phyloP scores from a whole-genome alignment of 805 yeast species.

The Yarrowia sp. region DNA sequence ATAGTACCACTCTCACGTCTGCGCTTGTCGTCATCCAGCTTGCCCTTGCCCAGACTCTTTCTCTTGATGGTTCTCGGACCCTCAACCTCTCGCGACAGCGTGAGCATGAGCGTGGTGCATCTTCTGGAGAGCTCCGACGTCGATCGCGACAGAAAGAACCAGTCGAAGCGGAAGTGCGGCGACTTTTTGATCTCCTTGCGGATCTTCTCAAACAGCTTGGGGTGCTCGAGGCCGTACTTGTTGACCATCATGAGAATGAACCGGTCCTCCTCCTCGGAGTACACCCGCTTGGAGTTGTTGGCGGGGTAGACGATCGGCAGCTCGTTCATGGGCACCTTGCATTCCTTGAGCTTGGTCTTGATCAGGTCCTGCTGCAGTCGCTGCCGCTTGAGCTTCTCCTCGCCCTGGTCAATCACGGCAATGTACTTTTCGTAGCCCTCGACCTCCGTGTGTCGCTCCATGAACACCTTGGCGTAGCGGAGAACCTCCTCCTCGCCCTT shows the following conservation, averaged over 20 bases:
- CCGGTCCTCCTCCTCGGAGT: conserved; percentile 87
- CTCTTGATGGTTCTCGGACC: conserved; percentile 37
- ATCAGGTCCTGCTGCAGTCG: conserved; percentile 75
- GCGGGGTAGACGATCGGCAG: conserved; percentile 71
- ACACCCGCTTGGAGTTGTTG: conserved; percentile 63
- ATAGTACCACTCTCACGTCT: background rate
- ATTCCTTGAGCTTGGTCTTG: conserved; percentile 68
- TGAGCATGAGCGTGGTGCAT: conserved; percentile 70
- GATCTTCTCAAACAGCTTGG: conserved; percentile 74
- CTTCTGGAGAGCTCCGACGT: conserved; percentile 77
- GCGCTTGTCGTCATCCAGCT: conserved; percentile 13
- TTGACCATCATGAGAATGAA: conserved; percentile 77
- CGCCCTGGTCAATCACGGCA: conserved; percentile 81
- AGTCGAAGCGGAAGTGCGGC: conserved; percentile 81
- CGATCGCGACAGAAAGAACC: conserved; percentile 78
- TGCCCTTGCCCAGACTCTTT: conserved; percentile 30
- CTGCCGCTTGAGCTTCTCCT: conserved; percentile 66
- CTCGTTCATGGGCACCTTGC: conserved; percentile 76
- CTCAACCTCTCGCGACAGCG: conserved; percentile 69
- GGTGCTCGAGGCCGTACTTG: conserved; percentile 75
- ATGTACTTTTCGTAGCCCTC: conserved; percentile 88
- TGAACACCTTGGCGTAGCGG: conserved; percentile 74
- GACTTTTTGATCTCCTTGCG: conserved; percentile 70
- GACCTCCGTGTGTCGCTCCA: conserved; percentile 73
- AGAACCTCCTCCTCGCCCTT: conserved; percentile 77